Conservation (phyloP, 139 green algal genomes). For the Deuterostichococcus epilithicus region DNA sequence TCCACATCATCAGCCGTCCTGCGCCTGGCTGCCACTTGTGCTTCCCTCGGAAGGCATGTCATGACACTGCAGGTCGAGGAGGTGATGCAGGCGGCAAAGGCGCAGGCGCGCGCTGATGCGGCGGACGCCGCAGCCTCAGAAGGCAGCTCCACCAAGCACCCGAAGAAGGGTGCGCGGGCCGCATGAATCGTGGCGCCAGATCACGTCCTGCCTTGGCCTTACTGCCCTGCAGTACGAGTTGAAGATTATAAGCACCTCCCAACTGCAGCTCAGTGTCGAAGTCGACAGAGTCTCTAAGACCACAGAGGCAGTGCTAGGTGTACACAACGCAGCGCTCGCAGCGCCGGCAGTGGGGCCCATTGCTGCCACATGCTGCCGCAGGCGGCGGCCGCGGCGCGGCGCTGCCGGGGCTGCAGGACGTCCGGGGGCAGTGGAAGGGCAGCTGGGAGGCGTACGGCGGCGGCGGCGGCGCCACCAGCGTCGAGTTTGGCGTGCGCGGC, state of each 20-base stretch:
- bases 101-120: neutral
- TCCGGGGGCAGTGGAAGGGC: conserved; percentile 68
- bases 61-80: neutral
- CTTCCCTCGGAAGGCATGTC: too few relatives aligned
- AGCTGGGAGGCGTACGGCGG: conserved; percentile 70
- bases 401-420: conserved; percentile 69
- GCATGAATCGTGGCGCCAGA: too few relatives aligned
- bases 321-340: too few relatives aligned
- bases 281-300: too few relatives aligned
- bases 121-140: neutral
- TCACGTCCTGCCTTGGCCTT: too few relatives aligned
- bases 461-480: conserved; percentile 42
- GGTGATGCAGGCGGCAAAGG: neutral
- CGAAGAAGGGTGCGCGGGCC: neutral
- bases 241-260: too few relatives aligned
- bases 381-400: neutral
- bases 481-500: conserved; percentile 73
- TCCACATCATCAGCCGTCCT: too few relatives aligned
- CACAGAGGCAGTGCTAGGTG: too few relatives aligned
- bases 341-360: neutral
- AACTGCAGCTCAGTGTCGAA: too few relatives aligned
- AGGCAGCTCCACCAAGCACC: neutral
- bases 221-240: too few relatives aligned
- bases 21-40: too few relatives aligned
- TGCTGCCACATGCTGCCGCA: neutral